Base-by-base conservation (phyloP, 768 basidiomycete species). In the Mycena kentingensis region DNA sequence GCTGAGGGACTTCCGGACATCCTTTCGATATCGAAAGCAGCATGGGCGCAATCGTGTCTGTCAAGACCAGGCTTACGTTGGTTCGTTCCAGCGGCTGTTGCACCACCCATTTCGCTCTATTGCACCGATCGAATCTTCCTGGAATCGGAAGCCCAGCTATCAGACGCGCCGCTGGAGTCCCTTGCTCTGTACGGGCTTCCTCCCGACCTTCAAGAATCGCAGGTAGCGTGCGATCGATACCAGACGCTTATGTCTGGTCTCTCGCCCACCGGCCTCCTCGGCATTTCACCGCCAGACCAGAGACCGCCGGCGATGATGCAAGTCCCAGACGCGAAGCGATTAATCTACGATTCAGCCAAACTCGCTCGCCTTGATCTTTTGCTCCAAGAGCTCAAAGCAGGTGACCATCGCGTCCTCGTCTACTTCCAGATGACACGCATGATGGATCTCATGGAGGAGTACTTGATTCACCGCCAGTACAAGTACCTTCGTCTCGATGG, bases 361-460 rank as follows among this genome's bases (percentile, higher is more conserved):
- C 84, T 99, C 28, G 92, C 93, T 32, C 82, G 90, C 25, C 78
- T 99, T 42, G 97, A 99, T 68, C 64, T 78, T 19, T 74, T 99
- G n/a, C 76, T 99, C 7, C 88, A 91, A 55, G 91, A 96, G 63
- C 84, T 99, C 51, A 98, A 97, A 72, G 79, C 84, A 29, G 89
- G 86, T 1, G 95, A 95, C 55, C 97, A 99, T 70, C 86, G 94
- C 39, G 93, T 96, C 13, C 72, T 99, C 62, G 80, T 99, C 18
- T 99, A 98, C 73, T 98, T 98, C 85, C 97, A 99, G 70, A 99
- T 99, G 97, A 98, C 96, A 12, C 84, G 88, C 53, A 99, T 98
- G 97, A 97, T 99, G 87, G 95, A 98, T 67, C 76, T 98, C 44
- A 95, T 98, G 84, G 97, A 98, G 69, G 97, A 98, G 67, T 99